These are phyloP conservation scores for Jacaranda mimosifolia DNA, from an alignment of 257 asterid genomes.

Conservation along the genomic window DNA sequence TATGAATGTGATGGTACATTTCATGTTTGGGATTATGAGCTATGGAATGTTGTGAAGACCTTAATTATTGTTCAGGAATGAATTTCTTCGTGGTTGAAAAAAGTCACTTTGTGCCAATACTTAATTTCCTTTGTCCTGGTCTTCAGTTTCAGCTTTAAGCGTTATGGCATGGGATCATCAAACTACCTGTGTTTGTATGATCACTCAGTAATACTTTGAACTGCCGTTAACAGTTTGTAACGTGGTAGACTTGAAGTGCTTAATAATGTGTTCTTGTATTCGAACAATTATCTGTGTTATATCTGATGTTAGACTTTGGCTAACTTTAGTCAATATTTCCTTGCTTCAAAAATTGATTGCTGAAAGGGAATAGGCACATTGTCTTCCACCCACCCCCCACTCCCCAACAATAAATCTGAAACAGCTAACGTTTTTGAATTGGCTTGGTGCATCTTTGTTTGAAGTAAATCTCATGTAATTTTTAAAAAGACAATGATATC, in stretches of 20 bases:
- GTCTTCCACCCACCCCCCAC: too few species aligned
- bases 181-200: not conserved
- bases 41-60: not conserved
- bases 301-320: too few species aligned
- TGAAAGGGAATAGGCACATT: too few species aligned
- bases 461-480: not conserved
- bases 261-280: not conserved
- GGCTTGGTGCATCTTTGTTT: too few species aligned
- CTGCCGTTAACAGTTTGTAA: not conserved
- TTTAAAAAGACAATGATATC: not conserved
- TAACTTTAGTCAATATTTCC: too few species aligned
- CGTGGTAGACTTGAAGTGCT: slow-evolving; percentile 10
- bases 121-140: not conserved
- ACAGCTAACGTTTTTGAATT: too few species aligned
- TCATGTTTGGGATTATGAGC: slow-evolving; percentile 15
- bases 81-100: not conserved
- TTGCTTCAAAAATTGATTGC: too few species aligned
- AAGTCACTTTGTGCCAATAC: not conserved
- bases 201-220: not conserved
- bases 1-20: slow-evolving; percentile 2
- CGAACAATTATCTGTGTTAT: not conserved
- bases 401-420: too few species aligned
- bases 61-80: not conserved
- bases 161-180: not conserved
- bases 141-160: not conserved